Evolutionary conservation across 345 rosid species (phyloP).

Genomic region (Eucalyptus dawsonii): DNA sequence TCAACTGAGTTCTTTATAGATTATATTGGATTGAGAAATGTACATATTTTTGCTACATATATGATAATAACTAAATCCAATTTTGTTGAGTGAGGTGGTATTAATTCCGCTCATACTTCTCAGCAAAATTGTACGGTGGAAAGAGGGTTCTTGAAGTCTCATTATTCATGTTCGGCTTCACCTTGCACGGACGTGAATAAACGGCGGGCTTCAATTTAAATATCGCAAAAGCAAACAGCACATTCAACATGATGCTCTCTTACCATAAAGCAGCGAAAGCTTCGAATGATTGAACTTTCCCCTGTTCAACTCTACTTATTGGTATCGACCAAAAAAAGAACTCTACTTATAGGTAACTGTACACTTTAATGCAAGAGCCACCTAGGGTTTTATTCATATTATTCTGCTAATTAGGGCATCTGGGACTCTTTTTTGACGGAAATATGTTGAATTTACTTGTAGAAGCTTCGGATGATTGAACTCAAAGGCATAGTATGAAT

Average conservation of each 20-base stretch:
- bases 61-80: background rate
- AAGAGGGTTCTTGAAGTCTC: background rate
- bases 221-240: background rate
- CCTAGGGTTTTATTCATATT: background rate
- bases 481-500: background rate
- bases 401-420: background rate
- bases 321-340: background rate
- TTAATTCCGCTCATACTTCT: background rate
- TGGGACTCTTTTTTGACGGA: background rate
- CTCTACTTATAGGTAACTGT: background rate
- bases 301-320: background rate
- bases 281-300: background rate
- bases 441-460: background rate
- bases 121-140: background rate
- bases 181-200: background rate
- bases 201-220: background rate
- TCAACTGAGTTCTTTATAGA: background rate
- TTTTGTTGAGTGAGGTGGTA: background rate
- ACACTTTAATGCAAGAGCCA: background rate
- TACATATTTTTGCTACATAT: background rate
- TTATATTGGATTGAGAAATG: background rate
- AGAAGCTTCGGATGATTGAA: background rate
- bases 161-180: background rate
- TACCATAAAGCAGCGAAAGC: background rate
- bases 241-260: background rate